phyloP scores from a whole-genome alignment of 1,284 basidiomycete species.

The Ustilago shanxiensis region DNA sequence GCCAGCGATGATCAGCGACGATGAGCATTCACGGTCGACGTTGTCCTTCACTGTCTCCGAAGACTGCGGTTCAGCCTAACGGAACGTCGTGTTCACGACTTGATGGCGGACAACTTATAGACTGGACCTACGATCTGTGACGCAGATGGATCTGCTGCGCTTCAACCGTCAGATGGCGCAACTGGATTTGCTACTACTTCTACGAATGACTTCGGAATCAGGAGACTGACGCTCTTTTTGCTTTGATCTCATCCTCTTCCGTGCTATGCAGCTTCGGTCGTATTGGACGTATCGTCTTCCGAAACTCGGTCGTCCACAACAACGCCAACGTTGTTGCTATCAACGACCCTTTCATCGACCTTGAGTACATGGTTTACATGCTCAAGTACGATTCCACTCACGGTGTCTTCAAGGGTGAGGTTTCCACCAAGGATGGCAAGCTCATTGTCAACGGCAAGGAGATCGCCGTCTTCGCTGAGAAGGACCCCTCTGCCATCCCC shows the following conservation, averaged over 20 bases:
- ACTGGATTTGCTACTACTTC: neutral
- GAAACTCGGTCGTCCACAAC: slow-evolving; percentile 75
- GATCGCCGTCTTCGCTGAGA: slow-evolving; percentile 84
- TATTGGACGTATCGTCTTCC: slow-evolving; percentile 82
- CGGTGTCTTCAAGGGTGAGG: slow-evolving; percentile 90
- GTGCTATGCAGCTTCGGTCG: slow-evolving; percentile 62
- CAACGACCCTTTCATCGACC: slow-evolving; percentile 88
- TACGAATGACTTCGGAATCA: neutral
- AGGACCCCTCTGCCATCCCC: slow-evolving; percentile 86
- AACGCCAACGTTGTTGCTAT: slow-evolving; percentile 64
- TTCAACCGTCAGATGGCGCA: neutral
- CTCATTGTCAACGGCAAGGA: slow-evolving; percentile 86
- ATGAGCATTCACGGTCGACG: too few species aligned
- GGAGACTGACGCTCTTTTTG: slow-evolving; percentile 5
- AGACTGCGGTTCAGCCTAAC: too few species aligned
- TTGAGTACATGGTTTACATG: slow-evolving; percentile 82
- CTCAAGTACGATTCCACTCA: slow-evolving; percentile 99
- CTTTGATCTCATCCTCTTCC: neutral
- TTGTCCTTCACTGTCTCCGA: too few species aligned
- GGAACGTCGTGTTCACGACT: too few species aligned
- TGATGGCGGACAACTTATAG: neutral
- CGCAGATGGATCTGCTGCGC: neutral
- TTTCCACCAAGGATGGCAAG: slow-evolving; percentile 88
- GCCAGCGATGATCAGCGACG: neutral
- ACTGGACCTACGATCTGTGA: neutral